A percentile compares a stretch with the other conserved stretches of the same genome.
phyloP scores from a whole-genome alignment of 257 asterid genomes.

The Craterostigma plantagineum region DNA sequence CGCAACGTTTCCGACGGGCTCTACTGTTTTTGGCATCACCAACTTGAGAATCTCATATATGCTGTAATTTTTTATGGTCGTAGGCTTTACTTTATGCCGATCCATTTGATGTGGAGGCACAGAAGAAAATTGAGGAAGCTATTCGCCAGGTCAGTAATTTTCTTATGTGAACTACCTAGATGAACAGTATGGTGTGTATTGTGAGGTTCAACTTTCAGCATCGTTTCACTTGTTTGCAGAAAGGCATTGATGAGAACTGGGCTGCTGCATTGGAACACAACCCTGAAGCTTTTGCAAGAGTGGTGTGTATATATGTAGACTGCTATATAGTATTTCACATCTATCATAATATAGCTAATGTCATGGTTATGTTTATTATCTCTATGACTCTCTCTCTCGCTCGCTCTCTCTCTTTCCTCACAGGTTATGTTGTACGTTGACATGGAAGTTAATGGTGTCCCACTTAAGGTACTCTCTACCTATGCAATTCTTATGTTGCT shows the following conservation, averaged over 20 bases:
- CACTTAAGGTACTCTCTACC: conserved; percentile 47
- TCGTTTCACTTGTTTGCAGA: conserved; percentile 26
- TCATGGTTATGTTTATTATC: not conserved
- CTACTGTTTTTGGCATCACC: no score
- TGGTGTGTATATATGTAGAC: conserved; percentile 47
- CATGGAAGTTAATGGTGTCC: conserved; percentile 97
- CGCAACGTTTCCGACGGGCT: no score
- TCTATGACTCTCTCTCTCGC: no score
- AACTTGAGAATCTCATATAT: not conserved
- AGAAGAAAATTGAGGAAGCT: conserved; percentile 82
- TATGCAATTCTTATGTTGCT: conserved; percentile 5
- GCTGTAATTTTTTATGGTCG: conserved; percentile 4
- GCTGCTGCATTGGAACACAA: conserved; percentile 89
- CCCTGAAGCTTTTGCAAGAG: conserved; percentile 96
- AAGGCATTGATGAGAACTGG: conserved; percentile 98
- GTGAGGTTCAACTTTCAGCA: no score
- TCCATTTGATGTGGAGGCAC: conserved; percentile 98
- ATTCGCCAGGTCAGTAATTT: conserved; percentile 55
- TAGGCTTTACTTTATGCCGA: conserved; percentile 91
- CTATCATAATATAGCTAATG: no score
- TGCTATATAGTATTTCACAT: not conserved
- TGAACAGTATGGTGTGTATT: no score
- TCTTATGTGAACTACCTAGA: no score
- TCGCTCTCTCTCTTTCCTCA: no score
- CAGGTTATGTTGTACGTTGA: conserved; percentile 98